phyloP scores from a whole-genome alignment of 78 protist species.

The Protostelium mycophagum region DNA sequence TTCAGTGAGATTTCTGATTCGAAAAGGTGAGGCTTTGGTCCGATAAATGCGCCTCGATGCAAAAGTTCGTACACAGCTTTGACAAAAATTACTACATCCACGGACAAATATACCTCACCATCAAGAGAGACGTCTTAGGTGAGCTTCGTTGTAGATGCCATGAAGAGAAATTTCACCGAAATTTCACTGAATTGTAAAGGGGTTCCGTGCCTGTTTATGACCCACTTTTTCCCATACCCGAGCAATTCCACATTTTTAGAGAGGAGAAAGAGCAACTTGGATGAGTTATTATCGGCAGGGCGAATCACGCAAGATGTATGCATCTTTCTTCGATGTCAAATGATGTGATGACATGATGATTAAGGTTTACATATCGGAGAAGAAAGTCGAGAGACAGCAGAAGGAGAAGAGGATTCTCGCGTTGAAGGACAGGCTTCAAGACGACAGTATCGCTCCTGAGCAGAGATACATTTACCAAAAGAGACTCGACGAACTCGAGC shows the following conservation, averaged over 20 bases:
- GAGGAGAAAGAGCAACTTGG: background rate
- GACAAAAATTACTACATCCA: background rate
- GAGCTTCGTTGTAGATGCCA: too few relatives aligned
- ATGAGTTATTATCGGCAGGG: background rate
- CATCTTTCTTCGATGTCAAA: background rate
- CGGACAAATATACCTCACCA: background rate
- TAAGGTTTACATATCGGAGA: background rate
- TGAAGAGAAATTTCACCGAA: background rate
- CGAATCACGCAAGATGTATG: background rate
- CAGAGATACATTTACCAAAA: background rate
- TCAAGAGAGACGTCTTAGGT: background rate
- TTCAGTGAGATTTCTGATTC: too few relatives aligned
- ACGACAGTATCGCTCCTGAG: background rate
- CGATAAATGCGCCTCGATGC: background rate
- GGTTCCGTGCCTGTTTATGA: background rate
- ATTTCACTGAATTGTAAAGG: background rate
- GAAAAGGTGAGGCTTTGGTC: too few relatives aligned
- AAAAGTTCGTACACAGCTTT: background rate
- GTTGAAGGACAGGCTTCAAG: background rate
- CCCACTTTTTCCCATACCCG: background rate
- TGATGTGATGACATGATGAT: background rate
- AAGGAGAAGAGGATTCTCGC: background rate
- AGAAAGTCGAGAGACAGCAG: background rate
- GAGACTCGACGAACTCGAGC: background rate
- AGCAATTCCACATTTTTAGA: background rate